These are phyloP conservation scores for Russula virescens DNA, from an alignment of 768 basidiomycete genomes.

Conservation along the genomic window DNA sequence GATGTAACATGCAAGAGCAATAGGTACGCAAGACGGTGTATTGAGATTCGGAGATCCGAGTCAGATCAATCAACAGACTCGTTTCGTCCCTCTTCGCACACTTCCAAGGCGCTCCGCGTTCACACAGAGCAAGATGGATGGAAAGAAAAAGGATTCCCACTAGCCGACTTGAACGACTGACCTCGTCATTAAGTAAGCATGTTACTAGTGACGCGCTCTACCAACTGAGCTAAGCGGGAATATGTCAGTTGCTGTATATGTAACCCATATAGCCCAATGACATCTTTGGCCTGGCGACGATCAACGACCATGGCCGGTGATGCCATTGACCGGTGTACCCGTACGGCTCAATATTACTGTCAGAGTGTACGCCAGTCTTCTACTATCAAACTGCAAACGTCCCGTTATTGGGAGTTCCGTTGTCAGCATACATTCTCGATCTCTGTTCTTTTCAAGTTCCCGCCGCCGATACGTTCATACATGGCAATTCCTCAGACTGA, in stretches of 20 bases:
- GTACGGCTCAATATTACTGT: too few species aligned
- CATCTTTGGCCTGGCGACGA: neutral
- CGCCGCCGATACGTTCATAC: neutral
- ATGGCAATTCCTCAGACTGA: neutral
- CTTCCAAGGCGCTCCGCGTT: constrained; percentile 11
- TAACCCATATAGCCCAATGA: neutral
- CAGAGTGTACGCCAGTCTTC: too few species aligned
- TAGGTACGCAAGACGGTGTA: neutral
- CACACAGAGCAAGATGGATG: neutral
- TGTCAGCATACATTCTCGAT: too few species aligned
- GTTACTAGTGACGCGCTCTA: constrained; percentile 65
- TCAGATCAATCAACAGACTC: neutral
- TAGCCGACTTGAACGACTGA: constrained; percentile 61
- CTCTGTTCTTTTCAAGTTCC: neutral
- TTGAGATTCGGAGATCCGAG: neutral
- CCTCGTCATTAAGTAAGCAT: constrained; percentile 44
- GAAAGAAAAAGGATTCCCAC: constrained; percentile 26
- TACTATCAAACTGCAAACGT: too few species aligned
- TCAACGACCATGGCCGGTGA: too few species aligned
- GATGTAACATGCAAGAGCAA: neutral
- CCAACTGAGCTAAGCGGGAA: constrained; percentile 37
- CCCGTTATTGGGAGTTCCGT: neutral
- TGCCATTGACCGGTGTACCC: too few species aligned
- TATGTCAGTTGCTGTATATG: neutral
- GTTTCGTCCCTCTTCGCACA: neutral